Evolutionary conservation across 306 rosid species (phyloP), one percentile per base, ranked within the genome.

Genomic region (Trifolium repens): DNA sequence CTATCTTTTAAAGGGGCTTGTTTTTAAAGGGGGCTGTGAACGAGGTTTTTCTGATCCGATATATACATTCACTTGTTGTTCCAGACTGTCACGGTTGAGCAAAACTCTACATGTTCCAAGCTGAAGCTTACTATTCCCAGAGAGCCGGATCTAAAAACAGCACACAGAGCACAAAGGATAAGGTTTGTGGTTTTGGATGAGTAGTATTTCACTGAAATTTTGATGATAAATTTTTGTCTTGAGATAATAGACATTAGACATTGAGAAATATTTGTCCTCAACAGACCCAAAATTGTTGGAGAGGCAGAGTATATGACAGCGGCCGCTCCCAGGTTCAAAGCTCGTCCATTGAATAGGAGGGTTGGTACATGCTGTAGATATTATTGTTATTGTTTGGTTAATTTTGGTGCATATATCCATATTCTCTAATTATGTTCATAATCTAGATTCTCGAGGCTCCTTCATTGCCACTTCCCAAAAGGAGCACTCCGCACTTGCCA

Each of bases 281-380:
- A 43, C 89, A 92, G 96, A 84, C 84, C 93, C 44, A 89, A 78
- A 74, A 83, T 76, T 86, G 89, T 24, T 65, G 72, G 82, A 62
- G 87, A 88, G 77, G 70, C 83, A 58, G 91, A 88, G 66, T 80
- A 80, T 27, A 78, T 39, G 57, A 79, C 79, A 27, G 40, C 74
- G 39, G 63, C 83, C 63, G 77, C 84, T 59, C 84, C 85, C 53
- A 85, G 90, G 84, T 90, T 96, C 83, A 92, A 93, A 88, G 98
- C 99, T 26, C 97, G 96, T n/a, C 99, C 99, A n/a, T 77, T 96
- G 75, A 96, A 96, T 82, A 81, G 87, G 88, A 96, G 89, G 84
- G 99, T 96, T 62, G 60, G 96, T 87, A 76, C 79, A 75, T 79
- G 16, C 73, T 72, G 54, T 74, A 42, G 47, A 46, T 76, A 60